phyloP scores from a whole-genome alignment of 495 filamentous ascomycete genomes.

The Articulospora tetracladia region DNA sequence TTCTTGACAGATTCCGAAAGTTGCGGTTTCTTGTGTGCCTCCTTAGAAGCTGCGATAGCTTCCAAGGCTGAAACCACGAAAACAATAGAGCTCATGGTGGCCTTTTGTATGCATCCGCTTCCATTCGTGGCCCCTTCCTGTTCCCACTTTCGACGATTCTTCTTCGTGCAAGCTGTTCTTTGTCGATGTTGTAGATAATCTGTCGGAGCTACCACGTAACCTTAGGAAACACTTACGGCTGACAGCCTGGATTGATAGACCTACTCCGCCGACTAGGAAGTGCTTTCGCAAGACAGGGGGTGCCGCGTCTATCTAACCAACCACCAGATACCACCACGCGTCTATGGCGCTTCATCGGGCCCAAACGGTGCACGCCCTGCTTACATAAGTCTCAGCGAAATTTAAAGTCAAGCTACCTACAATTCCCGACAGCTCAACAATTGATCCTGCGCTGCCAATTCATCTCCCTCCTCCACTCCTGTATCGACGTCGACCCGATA shows the following conservation, averaged over 20 bases:
- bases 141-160: constrained; percentile 12
- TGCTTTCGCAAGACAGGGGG: background rate
- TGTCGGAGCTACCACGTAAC: constrained; percentile 13
- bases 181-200: background rate
- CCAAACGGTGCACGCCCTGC: background rate
- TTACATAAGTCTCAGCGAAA: no score
- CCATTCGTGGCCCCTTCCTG: constrained; percentile 26
- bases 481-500: constrained; percentile 14
- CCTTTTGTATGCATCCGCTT: constrained; percentile 23
- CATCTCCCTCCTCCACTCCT: constrained; percentile 3
- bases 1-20: constrained; percentile 74
- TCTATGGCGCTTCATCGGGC: background rate
- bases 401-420: no score
- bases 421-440: background rate
- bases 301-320: background rate
- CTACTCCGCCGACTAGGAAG: background rate
- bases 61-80: constrained; percentile 93
- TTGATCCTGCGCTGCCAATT: constrained; percentile 4
- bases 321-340: no score
- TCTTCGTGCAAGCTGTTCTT: background rate
- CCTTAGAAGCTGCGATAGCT: constrained; percentile 81
- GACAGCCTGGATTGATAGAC: background rate
- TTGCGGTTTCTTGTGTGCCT: constrained; percentile 76
- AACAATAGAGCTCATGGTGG: constrained; percentile 84
- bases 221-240: constrained; percentile 1